Base-by-base conservation (phyloP, 2,329 filamentous ascomycete species). In the Graphium sp. region DNA sequence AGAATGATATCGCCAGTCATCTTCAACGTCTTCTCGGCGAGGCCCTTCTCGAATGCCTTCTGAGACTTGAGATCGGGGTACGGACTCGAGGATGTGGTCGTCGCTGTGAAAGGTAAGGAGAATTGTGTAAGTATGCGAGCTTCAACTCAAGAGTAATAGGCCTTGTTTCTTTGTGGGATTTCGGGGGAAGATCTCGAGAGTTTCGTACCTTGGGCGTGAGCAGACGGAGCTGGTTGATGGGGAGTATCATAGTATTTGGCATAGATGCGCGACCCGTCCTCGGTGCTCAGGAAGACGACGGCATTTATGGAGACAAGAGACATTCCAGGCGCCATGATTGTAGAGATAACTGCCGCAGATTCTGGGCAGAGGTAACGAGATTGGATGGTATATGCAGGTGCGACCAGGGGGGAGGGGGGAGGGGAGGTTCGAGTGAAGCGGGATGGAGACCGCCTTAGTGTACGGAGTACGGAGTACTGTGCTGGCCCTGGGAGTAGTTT, bases 1-100 rank as follows among this genome's bases (percentile, higher is more conserved):
- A 98, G 72, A 42, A 98, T 91, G 44, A 98, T 89, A 58, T 95
- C 89, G 42, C 79, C 83, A 10, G 73, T 85, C 58, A 91, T 83
- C 64, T 95, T 98, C 40, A 80, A 77, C 11, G 89, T 95, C 67
- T 98, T 95, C 46, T 93, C 77, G 34, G 94, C 60, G 22, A 98
- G 68, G 5, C 85, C 89, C 60, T 94, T 94, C 56, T 98, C 89
- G 47, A 98, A 98, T 2, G 80, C 69, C 54, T 91, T 93, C 58
- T 98, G 89, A 42, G 91, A 74, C 61, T 94, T 94, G 32, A 89
- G 56, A 33, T 82, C 83, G 34, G 81, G 64, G 55, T 94, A 95
- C 14, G 85, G 82, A 48, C 79, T 82, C 40, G 55, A 58, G 29
- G 66, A 58, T 41, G 68, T 61, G 39, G 62, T 57, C 24, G 31